These are phyloP conservation scores for Leptographium radiaticola DNA, from an alignment of 2,329 filamentous ascomycete species.

Conservation along the genomic window DNA sequence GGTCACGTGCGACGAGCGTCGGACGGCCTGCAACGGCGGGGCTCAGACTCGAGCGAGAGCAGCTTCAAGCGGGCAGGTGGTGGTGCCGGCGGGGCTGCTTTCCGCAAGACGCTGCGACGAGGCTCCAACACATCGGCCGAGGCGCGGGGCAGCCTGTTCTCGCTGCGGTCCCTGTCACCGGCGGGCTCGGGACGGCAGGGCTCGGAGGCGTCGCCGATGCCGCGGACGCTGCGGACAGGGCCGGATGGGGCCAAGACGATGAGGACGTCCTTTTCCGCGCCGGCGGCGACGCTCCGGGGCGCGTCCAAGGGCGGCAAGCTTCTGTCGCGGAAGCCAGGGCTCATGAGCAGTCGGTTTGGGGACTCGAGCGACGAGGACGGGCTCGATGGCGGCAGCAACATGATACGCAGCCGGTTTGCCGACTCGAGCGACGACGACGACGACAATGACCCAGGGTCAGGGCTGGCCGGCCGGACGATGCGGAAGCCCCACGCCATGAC, in stretches of 20 bases:
- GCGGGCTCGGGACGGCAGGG: constrained; percentile 37
- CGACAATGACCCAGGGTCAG: not conserved
- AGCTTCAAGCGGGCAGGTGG: constrained; percentile 56
- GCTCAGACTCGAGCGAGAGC: constrained; percentile 60
- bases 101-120: constrained; percentile 61
- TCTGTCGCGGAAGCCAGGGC: constrained; percentile 7
- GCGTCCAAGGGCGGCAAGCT: constrained; percentile 16
- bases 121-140: constrained; percentile 21
- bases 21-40: constrained; percentile 30
- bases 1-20: not conserved
- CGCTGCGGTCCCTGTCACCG: constrained; percentile 58
- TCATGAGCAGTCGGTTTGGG: constrained; percentile 36
- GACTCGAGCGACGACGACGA: constrained; percentile 52
- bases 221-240: constrained; percentile 29
- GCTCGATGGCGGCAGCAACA: too few relatives aligned
- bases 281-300: constrained; percentile 2
- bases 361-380: constrained; percentile 51
- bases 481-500: not conserved
- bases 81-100: constrained; percentile 28
- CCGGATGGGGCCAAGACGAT: not conserved
- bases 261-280: constrained; percentile 10
- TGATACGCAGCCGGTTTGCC: constrained; percentile 35
- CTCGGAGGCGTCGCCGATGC: constrained; percentile 29
- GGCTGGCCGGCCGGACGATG: not conserved
- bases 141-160: constrained; percentile 34